Evolutionary conservation across 1,284 basidiomycete genomes (phyloP).

Genomic region (Neolentinus lepideus): DNA sequence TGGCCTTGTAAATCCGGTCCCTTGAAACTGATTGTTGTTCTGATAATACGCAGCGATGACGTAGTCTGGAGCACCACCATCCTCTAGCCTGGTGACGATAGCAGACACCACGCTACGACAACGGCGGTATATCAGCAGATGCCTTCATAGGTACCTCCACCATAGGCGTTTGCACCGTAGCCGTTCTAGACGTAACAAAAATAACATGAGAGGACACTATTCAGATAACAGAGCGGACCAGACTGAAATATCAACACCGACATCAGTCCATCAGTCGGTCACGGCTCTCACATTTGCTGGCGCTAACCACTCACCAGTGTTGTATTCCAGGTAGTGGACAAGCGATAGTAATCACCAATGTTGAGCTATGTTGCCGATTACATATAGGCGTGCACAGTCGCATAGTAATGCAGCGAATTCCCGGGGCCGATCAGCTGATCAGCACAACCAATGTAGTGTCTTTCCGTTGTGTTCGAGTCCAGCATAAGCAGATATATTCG

Average conservation of each 20-base stretch:
- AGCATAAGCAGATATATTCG: conserved; percentile 22
- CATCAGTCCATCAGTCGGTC: background rate
- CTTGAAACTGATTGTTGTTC: background rate
- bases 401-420: conserved; percentile 26
- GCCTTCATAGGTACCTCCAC: conserved; percentile 16
- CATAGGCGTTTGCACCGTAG: conserved; percentile 18
- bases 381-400: conserved; percentile 21
- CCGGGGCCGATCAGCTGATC: conserved; percentile 28
- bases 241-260: background rate
- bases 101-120: conserved; percentile 9
- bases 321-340: conserved; percentile 35
- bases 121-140: conserved; percentile 14
- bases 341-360: conserved; percentile 28
- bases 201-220: background rate
- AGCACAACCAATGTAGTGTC: conserved; percentile 24
- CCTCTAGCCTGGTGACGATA: background rate
- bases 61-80: background rate
- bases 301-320: conserved; percentile 23
- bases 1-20: background rate
- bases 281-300: background rate
- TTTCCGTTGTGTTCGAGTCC: conserved; percentile 19
- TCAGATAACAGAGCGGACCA: background rate
- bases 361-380: conserved; percentile 15
- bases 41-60: conserved; percentile 1
- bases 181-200: conserved; percentile 12